Conservation (phyloP, 352 stramenopile species). For the Phytophthora agathidicida region DNA sequence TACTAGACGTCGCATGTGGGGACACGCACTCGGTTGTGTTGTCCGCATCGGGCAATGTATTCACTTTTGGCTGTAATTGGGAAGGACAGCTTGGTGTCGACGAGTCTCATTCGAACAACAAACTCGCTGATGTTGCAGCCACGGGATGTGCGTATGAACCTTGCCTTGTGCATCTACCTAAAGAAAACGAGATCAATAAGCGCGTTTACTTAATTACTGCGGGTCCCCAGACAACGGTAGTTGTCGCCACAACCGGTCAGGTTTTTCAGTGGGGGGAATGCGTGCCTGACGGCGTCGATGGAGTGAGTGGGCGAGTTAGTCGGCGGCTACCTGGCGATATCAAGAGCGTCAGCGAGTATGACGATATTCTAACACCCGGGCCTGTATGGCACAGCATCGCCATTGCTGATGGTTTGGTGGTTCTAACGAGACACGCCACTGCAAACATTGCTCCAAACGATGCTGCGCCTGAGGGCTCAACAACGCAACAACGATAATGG, state of each 20-base stretch:
- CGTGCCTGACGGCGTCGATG: slow-evolving; percentile 33
- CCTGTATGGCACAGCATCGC: slow-evolving; percentile 47
- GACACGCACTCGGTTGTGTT: slow-evolving; percentile 75
- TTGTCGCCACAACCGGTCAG: slow-evolving; percentile 26
- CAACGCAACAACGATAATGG: neutral
- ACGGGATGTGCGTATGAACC: slow-evolving; percentile 24
- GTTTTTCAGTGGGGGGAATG: slow-evolving; percentile 50
- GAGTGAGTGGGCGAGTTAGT: slow-evolving; percentile 40
- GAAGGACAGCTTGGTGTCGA: slow-evolving; percentile 75
- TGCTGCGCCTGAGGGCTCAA: neutral
- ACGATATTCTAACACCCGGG: neutral
- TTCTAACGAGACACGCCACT: slow-evolving; percentile 36
- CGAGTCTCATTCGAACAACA: slow-evolving; percentile 3
- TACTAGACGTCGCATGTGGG: slow-evolving; percentile 62
- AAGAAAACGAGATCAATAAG: neutral
- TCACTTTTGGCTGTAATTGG: slow-evolving; percentile 73
- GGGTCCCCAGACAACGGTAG: slow-evolving; percentile 29
- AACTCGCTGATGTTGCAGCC: slow-evolving; percentile 6
- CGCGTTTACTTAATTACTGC: slow-evolving; percentile 42
- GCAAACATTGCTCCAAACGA: neutral
- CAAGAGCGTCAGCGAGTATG: slow-evolving; percentile 2
- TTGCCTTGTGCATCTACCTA: slow-evolving; percentile 10
- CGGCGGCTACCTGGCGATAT: slow-evolving; percentile 33
- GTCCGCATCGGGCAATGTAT: slow-evolving; percentile 45
- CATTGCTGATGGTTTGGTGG: slow-evolving; percentile 51